Evolutionary conservation across 1,139 yeast species (phyloP), one percentile per base, ranked within the genome.

Genomic region (Meyerozyma elateridarum): DNA sequence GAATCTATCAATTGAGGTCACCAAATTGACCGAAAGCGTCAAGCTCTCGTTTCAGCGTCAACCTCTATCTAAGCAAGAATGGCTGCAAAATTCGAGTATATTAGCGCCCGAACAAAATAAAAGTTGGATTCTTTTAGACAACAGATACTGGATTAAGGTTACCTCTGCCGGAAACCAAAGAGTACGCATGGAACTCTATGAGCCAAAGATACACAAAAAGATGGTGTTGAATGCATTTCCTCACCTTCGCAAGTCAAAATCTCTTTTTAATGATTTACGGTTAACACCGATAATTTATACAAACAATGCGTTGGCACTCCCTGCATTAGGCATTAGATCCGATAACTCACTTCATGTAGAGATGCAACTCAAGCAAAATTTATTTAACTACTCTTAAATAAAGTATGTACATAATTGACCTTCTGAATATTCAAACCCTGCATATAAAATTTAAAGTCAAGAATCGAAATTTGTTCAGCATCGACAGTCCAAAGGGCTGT

Each of bases 81-180:
- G 40, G 16, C 21, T 40, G 3, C 31, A 36, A 5, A 21, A 38
- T 4, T 27, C 30, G 1, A 11, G 27, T 4, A 22, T 28, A 1
- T 25, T 46, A 5, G 16, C 29, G 4, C 24, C 31, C 6, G 27
- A 32, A 5, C 25, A 16, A 14, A 52, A 56, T 55, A 32, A 49
- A 6, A 35, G 47, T 0, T 67, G 73, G 73, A 28, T 43, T 0
- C 36, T 53, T 3, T 65, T 61, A 36, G 73, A 67, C 36, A 46
- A 56, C 25, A 41, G 74, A 28, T 58, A 55, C 37, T 61, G 67
- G 64, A 24, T 69, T 9, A 41, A 58, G 18, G 37, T 57, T 18
- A 37, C 29, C 20, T 38, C 38, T 21, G 17, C 28, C 5, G 8
- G 20, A 4, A 20, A 26, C 4, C 22, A 37, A 1, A 8, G n/a